Conservation (phyloP, 2,329 filamentous ascomycete species). For the Trematosphaeria pertusa region DNA sequence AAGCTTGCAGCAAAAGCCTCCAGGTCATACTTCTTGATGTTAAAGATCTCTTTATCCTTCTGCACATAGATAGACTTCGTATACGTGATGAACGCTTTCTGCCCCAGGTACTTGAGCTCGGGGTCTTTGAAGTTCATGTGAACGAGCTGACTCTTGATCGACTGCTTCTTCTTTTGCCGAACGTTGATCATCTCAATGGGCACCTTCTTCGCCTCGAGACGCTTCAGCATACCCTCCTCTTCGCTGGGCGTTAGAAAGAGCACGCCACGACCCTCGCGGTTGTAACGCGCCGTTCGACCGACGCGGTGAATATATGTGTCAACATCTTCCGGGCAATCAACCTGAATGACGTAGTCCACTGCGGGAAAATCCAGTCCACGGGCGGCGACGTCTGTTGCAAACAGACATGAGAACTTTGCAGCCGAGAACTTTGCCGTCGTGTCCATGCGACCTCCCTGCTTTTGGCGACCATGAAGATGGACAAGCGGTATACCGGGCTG, state of each 20-base stretch:
- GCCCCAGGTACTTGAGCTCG: slow-evolving; percentile 90
- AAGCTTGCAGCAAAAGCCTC: slow-evolving; percentile 86
- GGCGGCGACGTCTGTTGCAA: slow-evolving; percentile 94
- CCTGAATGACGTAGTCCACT: slow-evolving; percentile 98
- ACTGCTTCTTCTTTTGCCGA: slow-evolving; percentile 86
- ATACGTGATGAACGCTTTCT: slow-evolving; percentile 95
- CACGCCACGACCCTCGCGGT: slow-evolving; percentile 85
- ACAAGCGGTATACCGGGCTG: slow-evolving; percentile 93
- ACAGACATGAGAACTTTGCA: slow-evolving; percentile 84
- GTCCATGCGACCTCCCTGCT: slow-evolving; percentile 85
- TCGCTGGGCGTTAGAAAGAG: slow-evolving; percentile 92
- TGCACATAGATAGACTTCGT: slow-evolving; percentile 84
- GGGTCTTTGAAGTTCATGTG: slow-evolving; percentile 96
- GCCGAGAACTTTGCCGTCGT: slow-evolving; percentile 84
- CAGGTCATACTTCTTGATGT: slow-evolving; percentile 80
- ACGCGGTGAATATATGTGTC: slow-evolving; percentile 98
- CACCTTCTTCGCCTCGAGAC: slow-evolving; percentile 87
- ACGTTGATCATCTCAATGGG: slow-evolving; percentile 87
- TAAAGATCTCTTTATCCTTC: slow-evolving; percentile 90
- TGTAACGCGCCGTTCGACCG: slow-evolving; percentile 91
- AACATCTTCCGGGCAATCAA: slow-evolving; percentile 95
- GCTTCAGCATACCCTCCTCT: slow-evolving; percentile 86
- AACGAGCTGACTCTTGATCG: slow-evolving; percentile 83
- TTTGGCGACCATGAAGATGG: slow-evolving; percentile 92
- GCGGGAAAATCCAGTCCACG: slow-evolving; percentile 94